Evolutionary conservation across 768 basidiomycete genomes (phyloP), one percentile per base, ranked within the genome.

Genomic region (Rubroboletus pulcherrimus): DNA sequence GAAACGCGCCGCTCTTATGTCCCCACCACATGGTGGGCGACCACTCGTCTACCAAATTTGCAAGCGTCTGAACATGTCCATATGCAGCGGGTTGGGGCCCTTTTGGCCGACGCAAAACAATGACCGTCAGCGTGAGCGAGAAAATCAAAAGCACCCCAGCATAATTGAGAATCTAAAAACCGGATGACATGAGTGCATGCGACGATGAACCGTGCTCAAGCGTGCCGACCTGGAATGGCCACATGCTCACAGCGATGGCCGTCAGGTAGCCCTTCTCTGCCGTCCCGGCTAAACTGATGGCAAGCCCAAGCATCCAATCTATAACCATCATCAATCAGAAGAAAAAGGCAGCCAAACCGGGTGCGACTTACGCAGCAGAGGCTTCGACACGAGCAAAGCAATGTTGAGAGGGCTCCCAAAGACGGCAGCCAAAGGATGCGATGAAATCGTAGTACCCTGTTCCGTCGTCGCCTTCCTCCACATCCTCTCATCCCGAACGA

Each of bases 11-110:
- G 1, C 42, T 40, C n/a, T 69, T 71, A 21, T 62, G 59, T 17
- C 65, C 70, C 64, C 70, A 71, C 69, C 69, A 66, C 59, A 71
- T 67, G 7, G 55, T 66, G 1, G 62, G 54, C n/a, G 69, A 68
- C 73, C 73, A 69, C n/a, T 74, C 70, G 52, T 74, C 73, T 35
- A 72, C 61, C 53, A 73, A 53, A 45, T 73, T 71, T 3, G 66
- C 70, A 15, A 74, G 62, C 15, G 69, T 74, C 44, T 72, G 67
- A 1, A 73, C 47, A 21, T 73, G 71, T 3, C 72, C 70, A 29
- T 73, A 74, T n/a, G 67, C 59, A 5, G 64, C 67, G 0, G 66
- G 72, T 37, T 73, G 72, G 0, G 62, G 58, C 3, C 70, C 70
- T 17, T 40, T 55, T 8, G 62, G 69, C 30, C 30, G 59, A 33